phyloP scores from a whole-genome alignment of 2,329 filamentous ascomycete species.

The Emergomyces pasteurianus region DNA sequence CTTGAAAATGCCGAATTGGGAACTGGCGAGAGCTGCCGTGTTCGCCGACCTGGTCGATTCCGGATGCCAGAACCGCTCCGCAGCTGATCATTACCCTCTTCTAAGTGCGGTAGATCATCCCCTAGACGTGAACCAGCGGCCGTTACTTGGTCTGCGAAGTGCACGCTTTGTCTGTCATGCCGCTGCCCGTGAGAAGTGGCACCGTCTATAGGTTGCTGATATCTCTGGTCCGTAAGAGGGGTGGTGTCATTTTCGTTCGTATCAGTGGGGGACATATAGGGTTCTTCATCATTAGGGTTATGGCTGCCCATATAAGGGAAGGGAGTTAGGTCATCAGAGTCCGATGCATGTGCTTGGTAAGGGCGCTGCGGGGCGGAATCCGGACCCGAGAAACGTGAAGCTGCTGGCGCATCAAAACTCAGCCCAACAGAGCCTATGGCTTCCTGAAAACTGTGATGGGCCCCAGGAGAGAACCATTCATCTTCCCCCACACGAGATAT shows the following conservation, averaged over 20 bases:
- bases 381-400: constrained; percentile 7
- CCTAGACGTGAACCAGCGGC: constrained; percentile 40
- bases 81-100: constrained; percentile 44
- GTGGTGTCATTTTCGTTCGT: constrained; percentile 46
- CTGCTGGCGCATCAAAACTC: constrained; percentile 23
- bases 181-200: constrained; percentile 32
- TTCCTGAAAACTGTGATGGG: constrained; percentile 29
- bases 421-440: constrained; percentile 33
- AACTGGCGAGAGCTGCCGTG: constrained; percentile 51
- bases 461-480: constrained; percentile 13
- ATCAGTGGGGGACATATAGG: constrained; percentile 44
- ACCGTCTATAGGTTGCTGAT: constrained; percentile 47
- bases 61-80: constrained; percentile 42
- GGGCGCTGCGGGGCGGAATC: not conserved
- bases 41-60: constrained; percentile 12
- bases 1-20: constrained; percentile 51
- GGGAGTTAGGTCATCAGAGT: constrained; percentile 4
- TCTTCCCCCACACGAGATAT: not conserved
- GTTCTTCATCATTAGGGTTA: constrained; percentile 34
- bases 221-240: constrained; percentile 45
- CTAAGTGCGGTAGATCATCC: constrained; percentile 49
- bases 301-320: constrained; percentile 9
- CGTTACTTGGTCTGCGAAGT: constrained; percentile 33
- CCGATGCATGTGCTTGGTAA: not conserved
- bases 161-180: constrained; percentile 41